These are phyloP conservation scores for Moesziomyces globuligerus DNA, from an alignment of 1,284 basidiomycete species.

Conservation along the genomic window DNA sequence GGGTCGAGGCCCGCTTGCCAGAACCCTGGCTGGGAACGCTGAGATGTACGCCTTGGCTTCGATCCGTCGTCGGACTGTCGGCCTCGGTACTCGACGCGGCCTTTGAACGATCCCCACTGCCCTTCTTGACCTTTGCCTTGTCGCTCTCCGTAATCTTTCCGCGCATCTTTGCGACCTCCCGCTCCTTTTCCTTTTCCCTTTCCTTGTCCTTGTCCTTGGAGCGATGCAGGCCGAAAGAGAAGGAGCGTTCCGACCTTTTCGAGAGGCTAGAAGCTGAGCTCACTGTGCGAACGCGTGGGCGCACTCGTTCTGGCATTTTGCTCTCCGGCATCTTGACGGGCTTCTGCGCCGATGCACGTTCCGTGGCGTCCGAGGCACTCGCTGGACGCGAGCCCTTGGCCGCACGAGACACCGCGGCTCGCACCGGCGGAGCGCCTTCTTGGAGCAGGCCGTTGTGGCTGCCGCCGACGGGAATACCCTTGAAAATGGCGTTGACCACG, in stretches of 20 bases:
- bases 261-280: constrained; percentile 29
- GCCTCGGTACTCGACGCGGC: constrained; percentile 9
- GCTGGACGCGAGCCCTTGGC: constrained; percentile 5
- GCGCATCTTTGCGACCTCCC: constrained; percentile 2
- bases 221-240: constrained; percentile 23
- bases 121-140: constrained; percentile 8
- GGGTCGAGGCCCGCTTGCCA: constrained; percentile 6
- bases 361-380: constrained; percentile 2
- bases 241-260: constrained; percentile 42
- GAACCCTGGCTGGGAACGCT: constrained; percentile 8
- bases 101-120: constrained; percentile 9
- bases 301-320: constrained; percentile 12
- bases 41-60: constrained; percentile 7
- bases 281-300: constrained; percentile 18
- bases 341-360: constrained; percentile 1
- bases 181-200: constrained; percentile 9
- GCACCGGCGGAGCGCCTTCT: constrained; percentile 12
- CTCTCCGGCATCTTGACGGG: constrained; percentile 18
- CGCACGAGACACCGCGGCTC: constrained; percentile 4
- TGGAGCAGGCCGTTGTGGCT: constrained; percentile 14
- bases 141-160: constrained; percentile 11
- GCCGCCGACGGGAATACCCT: constrained; percentile 39
- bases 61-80: constrained; percentile 6
- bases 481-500: constrained; percentile 53
- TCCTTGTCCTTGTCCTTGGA: constrained; percentile 32